Evolutionary conservation across 73 alveolate genomes (phyloP).

Genomic region (Paramecium bursaria): DNA sequence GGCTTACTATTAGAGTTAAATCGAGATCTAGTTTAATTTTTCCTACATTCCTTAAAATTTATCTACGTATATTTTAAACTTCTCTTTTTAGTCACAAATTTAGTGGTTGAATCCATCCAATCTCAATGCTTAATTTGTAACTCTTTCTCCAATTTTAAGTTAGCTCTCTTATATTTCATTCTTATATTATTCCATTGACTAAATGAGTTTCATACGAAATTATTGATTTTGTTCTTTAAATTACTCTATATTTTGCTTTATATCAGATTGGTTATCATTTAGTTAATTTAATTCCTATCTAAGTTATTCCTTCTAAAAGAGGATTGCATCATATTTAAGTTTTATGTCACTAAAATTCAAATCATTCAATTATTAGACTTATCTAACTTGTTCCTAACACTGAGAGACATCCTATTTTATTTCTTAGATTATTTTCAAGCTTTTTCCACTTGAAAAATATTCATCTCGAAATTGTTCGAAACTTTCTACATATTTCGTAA

Average conservation of each 20-base stretch:
- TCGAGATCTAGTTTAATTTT: not conserved
- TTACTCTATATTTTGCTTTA: not conserved
- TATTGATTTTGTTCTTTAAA: no score
- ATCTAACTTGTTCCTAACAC: not conserved
- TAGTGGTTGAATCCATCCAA: no score
- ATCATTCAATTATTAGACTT: not conserved
- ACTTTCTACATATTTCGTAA: constrained; percentile 14
- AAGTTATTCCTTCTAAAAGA: constrained; percentile 27
- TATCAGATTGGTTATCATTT: not conserved
- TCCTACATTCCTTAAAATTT: not conserved
- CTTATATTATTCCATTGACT: no score
- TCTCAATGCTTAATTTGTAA: no score
- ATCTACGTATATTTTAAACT: not conserved
- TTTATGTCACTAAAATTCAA: constrained; percentile 12
- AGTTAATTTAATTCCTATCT: not conserved
- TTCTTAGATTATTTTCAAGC: not conserved
- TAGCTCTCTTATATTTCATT: no score
- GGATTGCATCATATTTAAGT: constrained; percentile 10
- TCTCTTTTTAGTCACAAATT: no score
- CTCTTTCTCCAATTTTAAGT: no score
- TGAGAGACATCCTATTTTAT: not conserved
- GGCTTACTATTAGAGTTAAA: not conserved
- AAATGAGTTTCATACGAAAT: no score
- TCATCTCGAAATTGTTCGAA: constrained; percentile 22
- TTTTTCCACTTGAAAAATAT: constrained; percentile 46